These are phyloP conservation scores for Talaromyces sp. DNA, from an alignment of 2,329 filamentous ascomycete genomes.

Conservation along the genomic window DNA sequence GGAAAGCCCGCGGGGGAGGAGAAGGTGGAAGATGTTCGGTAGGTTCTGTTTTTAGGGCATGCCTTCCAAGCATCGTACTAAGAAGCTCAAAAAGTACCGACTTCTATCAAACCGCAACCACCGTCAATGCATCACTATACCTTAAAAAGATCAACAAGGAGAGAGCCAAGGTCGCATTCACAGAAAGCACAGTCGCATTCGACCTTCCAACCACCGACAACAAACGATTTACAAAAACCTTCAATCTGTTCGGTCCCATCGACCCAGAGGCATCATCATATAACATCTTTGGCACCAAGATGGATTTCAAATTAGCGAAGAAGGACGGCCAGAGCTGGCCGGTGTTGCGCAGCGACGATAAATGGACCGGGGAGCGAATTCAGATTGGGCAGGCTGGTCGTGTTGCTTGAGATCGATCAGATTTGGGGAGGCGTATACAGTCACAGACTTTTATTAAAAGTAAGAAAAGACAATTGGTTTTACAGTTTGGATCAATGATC, in stretches of 20 bases:
- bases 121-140: conserved; percentile 88
- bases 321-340: conserved; percentile 80
- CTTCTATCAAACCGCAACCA: conserved; percentile 87
- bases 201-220: conserved; percentile 83
- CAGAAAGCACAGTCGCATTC: conserved; percentile 62
- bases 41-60: conserved; percentile 30
- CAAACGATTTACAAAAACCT: conserved; percentile 73
- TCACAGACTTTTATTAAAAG: background rate
- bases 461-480: conserved; percentile 1
- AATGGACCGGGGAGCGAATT: conserved; percentile 73
- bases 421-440: background rate
- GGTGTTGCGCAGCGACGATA: conserved; percentile 76
- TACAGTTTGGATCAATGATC: conserved; percentile 3
- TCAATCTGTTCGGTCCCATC: conserved; percentile 75
- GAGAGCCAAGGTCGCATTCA: conserved; percentile 69
- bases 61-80: conserved; percentile 7
- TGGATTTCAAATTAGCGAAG: conserved; percentile 74
- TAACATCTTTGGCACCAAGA: conserved; percentile 83
- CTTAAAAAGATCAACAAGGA: conserved; percentile 95
- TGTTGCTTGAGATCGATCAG: conserved; percentile 28
- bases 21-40: conserved; percentile 74
- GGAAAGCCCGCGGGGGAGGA: conserved; percentile 70
- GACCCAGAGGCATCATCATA: conserved; percentile 71
- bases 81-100: conserved; percentile 60
- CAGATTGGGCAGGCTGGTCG: conserved; percentile 80